Base-by-base conservation (phyloP, 2,329 filamentous ascomycete species). In the Hirsutella minnesotensis region DNA sequence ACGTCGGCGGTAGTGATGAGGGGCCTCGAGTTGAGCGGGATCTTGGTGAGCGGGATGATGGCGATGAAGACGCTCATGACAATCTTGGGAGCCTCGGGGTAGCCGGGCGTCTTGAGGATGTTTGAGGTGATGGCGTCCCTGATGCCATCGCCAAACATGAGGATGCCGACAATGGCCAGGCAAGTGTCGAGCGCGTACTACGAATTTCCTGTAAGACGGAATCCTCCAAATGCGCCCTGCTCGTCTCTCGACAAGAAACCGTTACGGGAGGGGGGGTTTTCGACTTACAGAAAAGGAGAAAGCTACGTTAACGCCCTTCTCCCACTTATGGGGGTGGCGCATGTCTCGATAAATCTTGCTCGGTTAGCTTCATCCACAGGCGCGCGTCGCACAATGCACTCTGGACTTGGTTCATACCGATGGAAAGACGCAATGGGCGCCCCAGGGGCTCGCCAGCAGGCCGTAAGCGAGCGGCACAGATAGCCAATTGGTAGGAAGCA, bases 81-180 rank as follows among this genome's bases (percentile, higher is more conserved):
- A 38, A 90, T 65, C n/a, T 80, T 86, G 34, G 94, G 63, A 1
- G 68, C 72, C 12, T 75, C 66, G 1, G 90, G 86, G 57, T 94
- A 95, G 42, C 81, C 82, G 5, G 72, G 63, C 1, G 79, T 83
- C 41, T 74, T 69, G 50, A 96, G 76, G 46, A 98, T 82, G 63
- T 95, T 96, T 55, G 83, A 83, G 0, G 92, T 95, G 58, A 96
- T 81, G 60, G 94, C 87, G 49, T 95, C 89, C 44, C 74, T 75
- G 42, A 95, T 86, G n/a, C 68, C 73, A 51, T 94, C 85, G 47
- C 90, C 90, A 60, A 95, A 98, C 90, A 98, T 96, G 49, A 95
- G 72, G 45, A 92, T 75, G 33, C 92, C 90, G 10, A 85, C 77
- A 37, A 92, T 75, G 21, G 87, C 89, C 57, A 94, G 88, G 38